A percentile compares a stretch with the other conserved stretches of the same genome.
Conservation (phyloP, 2,329 filamentous ascomycete species). For the Ophiostoma populinum region DNA sequence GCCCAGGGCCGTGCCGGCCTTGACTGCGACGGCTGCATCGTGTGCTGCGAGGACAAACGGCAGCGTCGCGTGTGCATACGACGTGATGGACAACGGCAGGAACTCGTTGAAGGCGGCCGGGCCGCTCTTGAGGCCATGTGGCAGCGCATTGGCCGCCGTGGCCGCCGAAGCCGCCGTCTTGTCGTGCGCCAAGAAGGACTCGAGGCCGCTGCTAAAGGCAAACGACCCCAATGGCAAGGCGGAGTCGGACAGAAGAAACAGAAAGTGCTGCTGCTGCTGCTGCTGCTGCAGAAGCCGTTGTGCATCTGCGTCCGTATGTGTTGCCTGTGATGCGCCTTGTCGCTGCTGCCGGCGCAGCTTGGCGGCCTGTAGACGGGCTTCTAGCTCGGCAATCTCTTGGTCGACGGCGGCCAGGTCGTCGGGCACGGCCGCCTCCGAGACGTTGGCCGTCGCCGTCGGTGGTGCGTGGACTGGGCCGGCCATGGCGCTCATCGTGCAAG, state of each 20-base stretch:
- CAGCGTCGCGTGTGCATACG: slow-evolving; percentile 53
- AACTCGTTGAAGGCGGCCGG: slow-evolving; percentile 41
- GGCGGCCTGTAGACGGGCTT: slow-evolving; percentile 27
- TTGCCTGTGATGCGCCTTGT: not conserved
- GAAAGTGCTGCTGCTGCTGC: slow-evolving; percentile 35
- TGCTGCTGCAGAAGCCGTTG: slow-evolving; percentile 7
- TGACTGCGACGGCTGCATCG: slow-evolving; percentile 17
- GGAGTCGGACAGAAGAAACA: slow-evolving; percentile 65
- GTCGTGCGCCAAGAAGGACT: slow-evolving; percentile 62
- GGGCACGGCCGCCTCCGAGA: too few species aligned
- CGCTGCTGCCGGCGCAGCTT: slow-evolving; percentile 19
- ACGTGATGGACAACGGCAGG: slow-evolving; percentile 51
- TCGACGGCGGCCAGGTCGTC: slow-evolving; percentile 17
- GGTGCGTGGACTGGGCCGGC: too few species aligned
- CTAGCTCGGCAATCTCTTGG: slow-evolving; percentile 41
- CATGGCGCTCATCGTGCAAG: too few species aligned
- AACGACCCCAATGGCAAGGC: slow-evolving; percentile 73
- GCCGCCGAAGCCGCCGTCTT: slow-evolving; percentile 4
- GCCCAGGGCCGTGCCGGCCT: too few species aligned
- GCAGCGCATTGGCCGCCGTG: slow-evolving; percentile 1
- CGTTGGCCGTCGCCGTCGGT: too few species aligned
- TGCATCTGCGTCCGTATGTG: too few species aligned
- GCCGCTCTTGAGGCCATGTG: slow-evolving; percentile 10
- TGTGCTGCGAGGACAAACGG: slow-evolving; percentile 59
- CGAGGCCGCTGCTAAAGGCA: slow-evolving; percentile 67